Evolutionary conservation across 352 stramenopile genomes (phyloP).

Genomic region (Globisporangium yorkense): DNA sequence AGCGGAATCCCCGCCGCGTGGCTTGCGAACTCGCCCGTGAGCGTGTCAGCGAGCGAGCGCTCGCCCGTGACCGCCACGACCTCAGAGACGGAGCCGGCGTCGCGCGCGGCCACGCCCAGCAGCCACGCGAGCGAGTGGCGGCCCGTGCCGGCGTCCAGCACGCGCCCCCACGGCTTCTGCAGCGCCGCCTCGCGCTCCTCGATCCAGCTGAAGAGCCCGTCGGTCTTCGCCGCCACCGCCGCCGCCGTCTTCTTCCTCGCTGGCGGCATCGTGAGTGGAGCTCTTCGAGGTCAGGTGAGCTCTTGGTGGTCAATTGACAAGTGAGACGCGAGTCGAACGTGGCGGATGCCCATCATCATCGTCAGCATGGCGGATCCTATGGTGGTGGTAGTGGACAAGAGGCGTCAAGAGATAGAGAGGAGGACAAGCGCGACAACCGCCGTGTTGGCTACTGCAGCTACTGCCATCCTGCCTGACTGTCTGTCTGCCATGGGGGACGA

Average conservation of each 20-base stretch:
- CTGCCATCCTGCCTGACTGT: too few relatives aligned
- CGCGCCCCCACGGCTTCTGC: constrained; percentile 36
- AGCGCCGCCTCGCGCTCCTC: constrained; percentile 47
- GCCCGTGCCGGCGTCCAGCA: constrained; percentile 89
- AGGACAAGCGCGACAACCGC: too few relatives aligned
- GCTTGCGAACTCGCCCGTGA: constrained; percentile 30
- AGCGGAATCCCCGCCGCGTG: constrained; percentile 28
- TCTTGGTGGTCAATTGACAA: background rate
- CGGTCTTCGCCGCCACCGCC: constrained; percentile 29
- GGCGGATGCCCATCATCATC: too few relatives aligned
- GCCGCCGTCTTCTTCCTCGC: constrained; percentile 11
- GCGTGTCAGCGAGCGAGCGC: constrained; percentile 35
- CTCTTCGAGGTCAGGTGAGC: background rate
- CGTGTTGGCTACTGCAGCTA: too few relatives aligned
- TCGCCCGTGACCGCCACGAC: constrained; percentile 76
- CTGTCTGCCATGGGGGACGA: too few relatives aligned
- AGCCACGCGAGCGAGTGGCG: constrained; percentile 89
- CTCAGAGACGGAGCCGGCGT: constrained; percentile 21
- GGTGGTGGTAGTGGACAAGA: too few relatives aligned
- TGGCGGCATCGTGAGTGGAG: constrained; percentile 8
- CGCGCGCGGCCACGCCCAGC: constrained; percentile 23
- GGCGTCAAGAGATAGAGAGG: too few relatives aligned
- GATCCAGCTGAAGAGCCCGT: constrained; percentile 70
- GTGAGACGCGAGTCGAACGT: background rate
- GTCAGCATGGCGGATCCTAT: too few relatives aligned